Conservation (phyloP, 768 basidiomycete genomes). For the Amyloporia xantha region DNA sequence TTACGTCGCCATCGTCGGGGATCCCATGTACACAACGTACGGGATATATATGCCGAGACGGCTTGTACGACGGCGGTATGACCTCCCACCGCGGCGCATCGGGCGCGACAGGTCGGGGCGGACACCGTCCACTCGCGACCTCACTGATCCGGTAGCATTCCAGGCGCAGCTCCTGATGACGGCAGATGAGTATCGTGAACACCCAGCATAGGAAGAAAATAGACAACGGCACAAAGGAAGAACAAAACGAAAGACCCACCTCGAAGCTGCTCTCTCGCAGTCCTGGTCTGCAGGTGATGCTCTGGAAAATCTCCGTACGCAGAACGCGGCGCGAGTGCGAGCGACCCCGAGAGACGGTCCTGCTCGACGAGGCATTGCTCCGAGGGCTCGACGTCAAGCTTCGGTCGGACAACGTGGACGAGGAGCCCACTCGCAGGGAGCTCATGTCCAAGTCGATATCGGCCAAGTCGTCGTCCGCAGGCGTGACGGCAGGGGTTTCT, state of each 20-base stretch:
- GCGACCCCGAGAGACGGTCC: background rate
- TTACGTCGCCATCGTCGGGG: too few relatives aligned
- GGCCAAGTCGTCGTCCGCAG: background rate
- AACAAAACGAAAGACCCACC: background rate
- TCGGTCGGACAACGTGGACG: background rate
- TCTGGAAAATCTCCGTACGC: constrained; percentile 2
- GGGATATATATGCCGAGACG: too few relatives aligned
- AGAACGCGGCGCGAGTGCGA: background rate
- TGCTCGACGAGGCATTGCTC: background rate
- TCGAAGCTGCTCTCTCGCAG: background rate
- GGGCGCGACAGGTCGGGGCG: background rate
- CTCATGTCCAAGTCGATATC: background rate
- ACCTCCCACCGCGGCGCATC: too few relatives aligned
- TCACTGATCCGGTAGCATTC: background rate
- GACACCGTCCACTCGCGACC: background rate
- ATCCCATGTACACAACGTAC: too few relatives aligned
- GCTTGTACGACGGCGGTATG: too few relatives aligned
- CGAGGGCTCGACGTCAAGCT: background rate
- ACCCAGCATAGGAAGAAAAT: background rate
- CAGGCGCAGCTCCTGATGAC: constrained; percentile 6
- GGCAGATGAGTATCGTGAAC: background rate
- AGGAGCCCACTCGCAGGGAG: background rate
- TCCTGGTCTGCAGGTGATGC: background rate
- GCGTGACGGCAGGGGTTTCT: background rate
- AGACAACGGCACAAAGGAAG: background rate